phyloP scores from a whole-genome alignment of 345 rosid species.

The Eucalyptus pumila region DNA sequence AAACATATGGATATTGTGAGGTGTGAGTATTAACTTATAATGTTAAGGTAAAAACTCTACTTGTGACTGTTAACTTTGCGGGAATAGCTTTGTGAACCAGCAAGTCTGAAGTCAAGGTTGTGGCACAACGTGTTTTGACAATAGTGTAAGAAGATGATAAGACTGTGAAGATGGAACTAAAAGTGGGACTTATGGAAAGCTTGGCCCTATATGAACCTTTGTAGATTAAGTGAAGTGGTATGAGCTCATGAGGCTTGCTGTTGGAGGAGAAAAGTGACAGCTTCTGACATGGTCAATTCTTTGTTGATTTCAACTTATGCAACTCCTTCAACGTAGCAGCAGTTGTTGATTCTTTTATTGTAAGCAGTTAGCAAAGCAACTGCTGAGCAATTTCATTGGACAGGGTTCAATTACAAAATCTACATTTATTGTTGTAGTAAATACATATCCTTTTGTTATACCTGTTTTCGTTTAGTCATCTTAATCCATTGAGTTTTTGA shows the following conservation, averaged over 20 bases:
- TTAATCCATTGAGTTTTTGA: not conserved
- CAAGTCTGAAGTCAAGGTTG: not conserved
- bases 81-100: not conserved
- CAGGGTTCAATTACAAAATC: not conserved
- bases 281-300: not conserved
- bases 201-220: not conserved
- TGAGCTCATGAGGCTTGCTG: not conserved
- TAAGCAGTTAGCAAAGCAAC: not conserved
- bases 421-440: not conserved
- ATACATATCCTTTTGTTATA: not conserved
- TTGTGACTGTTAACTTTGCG: not conserved
- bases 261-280: not conserved
- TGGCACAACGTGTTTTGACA: not conserved
- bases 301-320: not conserved
- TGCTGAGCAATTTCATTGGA: not conserved
- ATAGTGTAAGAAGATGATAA: not conserved
- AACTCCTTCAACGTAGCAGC: not conserved
- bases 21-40: not conserved
- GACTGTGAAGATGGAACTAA: not conserved
- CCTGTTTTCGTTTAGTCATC: not conserved
- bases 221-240: not conserved
- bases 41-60: not conserved
- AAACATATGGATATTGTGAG: not conserved
- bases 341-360: not conserved
- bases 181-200: not conserved